These are phyloP conservation scores for Polychytrium aggregatum DNA, from an alignment of 192 early-diverging fungal genomes.

Conservation along the genomic window DNA sequence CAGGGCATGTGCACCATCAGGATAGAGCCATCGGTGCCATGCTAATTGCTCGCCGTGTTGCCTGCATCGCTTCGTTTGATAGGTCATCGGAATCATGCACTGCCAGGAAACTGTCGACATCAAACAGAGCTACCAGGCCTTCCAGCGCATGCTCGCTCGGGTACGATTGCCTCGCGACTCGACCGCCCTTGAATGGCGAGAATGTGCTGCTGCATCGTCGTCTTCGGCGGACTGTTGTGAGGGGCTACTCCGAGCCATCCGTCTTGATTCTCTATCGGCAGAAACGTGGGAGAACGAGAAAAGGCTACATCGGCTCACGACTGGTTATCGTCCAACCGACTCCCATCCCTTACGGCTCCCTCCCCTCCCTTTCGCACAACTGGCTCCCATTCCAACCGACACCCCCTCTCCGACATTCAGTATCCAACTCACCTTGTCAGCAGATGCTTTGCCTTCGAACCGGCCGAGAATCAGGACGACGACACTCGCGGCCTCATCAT, in stretches of 20 bases:
- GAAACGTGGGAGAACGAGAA: no score
- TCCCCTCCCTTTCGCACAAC: no score
- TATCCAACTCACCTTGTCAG: conserved; percentile 60
- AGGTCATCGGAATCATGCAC: conserved; percentile 76
- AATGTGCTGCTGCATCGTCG: no score
- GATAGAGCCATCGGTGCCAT: no score
- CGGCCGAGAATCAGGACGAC: conserved; percentile 59
- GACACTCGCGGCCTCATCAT: conserved; percentile 64
- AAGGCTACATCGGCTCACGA: no score
- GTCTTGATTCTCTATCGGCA: no score
- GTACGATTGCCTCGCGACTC: conserved; percentile 23
- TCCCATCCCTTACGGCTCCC: background rate
- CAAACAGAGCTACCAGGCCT: conserved; percentile 45
- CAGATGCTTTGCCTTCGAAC: conserved; percentile 74
- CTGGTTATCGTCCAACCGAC: background rate
- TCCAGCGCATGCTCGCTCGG: conserved; percentile 44
- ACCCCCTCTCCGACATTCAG: no score
- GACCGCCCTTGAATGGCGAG: no score
- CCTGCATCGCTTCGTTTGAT: background rate
- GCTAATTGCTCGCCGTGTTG: background rate
- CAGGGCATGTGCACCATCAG: no score
- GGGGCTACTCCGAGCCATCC: no score
- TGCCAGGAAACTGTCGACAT: conserved; percentile 53
- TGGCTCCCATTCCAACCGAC: no score
- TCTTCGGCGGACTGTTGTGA: no score